phyloP scores from a whole-genome alignment of 2,329 filamentous ascomycete species.

The Colletotrichum kahawae region DNA sequence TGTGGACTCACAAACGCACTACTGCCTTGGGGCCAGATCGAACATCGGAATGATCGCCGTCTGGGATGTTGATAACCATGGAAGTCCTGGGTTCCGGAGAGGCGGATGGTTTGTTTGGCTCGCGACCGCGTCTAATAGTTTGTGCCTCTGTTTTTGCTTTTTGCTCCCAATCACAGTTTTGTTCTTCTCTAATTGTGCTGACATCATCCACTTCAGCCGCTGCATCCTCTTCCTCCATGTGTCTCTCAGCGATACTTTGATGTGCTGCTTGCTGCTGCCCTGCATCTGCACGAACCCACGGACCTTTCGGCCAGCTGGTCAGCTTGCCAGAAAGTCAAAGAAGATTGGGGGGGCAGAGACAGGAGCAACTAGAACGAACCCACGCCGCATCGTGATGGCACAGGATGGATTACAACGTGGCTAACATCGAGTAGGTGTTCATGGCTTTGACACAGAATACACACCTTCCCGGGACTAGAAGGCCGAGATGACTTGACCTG shows the following conservation, averaged over 20 bases:
- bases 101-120: not conserved
- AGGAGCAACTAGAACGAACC: conserved; percentile 13
- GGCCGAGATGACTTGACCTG: not conserved
- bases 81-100: not conserved
- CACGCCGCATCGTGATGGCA: conserved; percentile 8
- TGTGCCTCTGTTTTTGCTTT: conserved; percentile 11
- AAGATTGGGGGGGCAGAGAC: conserved; percentile 16
- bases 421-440: conserved; percentile 7
- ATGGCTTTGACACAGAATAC: conserved; percentile 20
- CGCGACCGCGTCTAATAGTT: conserved; percentile 17
- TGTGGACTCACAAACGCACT: not conserved
- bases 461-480: conserved; percentile 6
- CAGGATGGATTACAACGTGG: conserved; percentile 19
- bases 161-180: not conserved
- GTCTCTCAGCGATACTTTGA: not conserved
- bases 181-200: conserved; percentile 12
- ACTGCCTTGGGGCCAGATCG: not conserved
- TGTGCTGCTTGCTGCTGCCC: not conserved
- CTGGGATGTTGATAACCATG: not conserved
- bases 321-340: conserved; percentile 4
- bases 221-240: conserved; percentile 2
- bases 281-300: conserved; percentile 1
- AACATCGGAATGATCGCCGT: conserved; percentile 2
- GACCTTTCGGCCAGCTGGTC: conserved; percentile 1
- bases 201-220: conserved; percentile 17